Evolutionary conservation across 2,329 filamentous ascomycete species (phyloP), one percentile per base, ranked within the genome.

Genomic region (Coleophoma cylindrospora): DNA sequence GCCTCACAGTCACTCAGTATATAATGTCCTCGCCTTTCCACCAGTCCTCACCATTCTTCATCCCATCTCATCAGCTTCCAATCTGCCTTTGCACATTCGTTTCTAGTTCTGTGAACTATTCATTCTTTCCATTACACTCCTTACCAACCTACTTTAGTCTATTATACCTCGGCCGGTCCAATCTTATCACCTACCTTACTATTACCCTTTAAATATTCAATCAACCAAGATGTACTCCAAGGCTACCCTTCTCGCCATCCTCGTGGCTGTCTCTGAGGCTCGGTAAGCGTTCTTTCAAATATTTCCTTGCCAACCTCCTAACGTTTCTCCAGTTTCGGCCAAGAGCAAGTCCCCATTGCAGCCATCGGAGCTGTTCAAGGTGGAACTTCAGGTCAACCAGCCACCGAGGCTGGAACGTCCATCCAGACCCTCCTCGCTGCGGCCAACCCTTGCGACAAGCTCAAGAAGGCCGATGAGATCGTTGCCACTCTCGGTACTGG

Each of bases 391-490:
- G 84, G 84, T 40, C 74, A 75, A 55, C 83, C 84, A 44, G 75
- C 74, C 37, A 86, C 83, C 41, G 77, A 88, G 50, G 79, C 81
- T 40, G 84, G 84, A 48, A 70, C 70, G 14, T 78, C 83, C 32
- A 79, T 85, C 43, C 72, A 77, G 34, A 77, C 81, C 50, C 76
- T 89, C 9, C 74, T 88, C 17, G 84, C 75, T 22, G 83, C 73
- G 40, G 79, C 84, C 53, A 80, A 83, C 66, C 79, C 85, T 34
- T 89, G 85, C 59, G 80, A 71, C 55, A 87, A 84, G 75, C 81
- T 87, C 57, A 67, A 68, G 19, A 79, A 82, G 43, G 84, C 82
- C 54, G 84, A 87, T 62, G 64, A 81, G 60, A 84, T 88, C 62
- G 74, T 87, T 54, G 61, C 74, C 9, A 67, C 79, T 48, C 81